Base-by-base conservation (phyloP, 352 stramenopile genomes). In the Phytophthora sansomeana region DNA sequence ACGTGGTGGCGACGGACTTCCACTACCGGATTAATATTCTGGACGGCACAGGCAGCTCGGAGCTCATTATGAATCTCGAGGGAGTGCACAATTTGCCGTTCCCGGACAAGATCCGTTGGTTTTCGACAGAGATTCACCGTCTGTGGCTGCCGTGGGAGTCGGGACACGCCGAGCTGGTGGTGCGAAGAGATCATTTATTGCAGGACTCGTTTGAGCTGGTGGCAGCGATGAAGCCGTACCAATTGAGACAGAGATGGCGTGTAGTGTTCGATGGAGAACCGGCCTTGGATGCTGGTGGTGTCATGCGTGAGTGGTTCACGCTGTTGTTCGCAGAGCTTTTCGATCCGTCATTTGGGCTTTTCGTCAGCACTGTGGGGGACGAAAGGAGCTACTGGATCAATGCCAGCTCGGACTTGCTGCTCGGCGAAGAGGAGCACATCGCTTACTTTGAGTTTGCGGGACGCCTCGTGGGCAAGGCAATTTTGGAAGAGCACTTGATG, bases 301-400 rank as follows among this genome's bases (percentile, higher is more conserved):
- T 97, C 26, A 93, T 96, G 78, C 85, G 91, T 17, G 91, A 97
- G 67, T 97, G 91, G 91, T 96, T 97, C 62, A 91, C 84, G 30
- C 73, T 97, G 13, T 65, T 96, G 14, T 93, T 92, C 52, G 69
- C 69, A 0, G 87, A 93, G 57, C 57, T 97, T 2, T 97, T 97
- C 21, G 88, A 94, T 54, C 86, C 85, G 0, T 60, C 67, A 0
- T 85, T 92, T 32, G 91, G 89, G 5, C 74, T 97, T 21, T 97
- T 97, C 58, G 64, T 85, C 11, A 85, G 77, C 14, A 90, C 81
- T 1, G 77, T 89, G 30, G 83, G 80, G 16, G 84, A 94, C 39
- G 84, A 92, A 47, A 78, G 81, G 26, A 90, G 85, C 50, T 97
- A 95, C 69, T 93, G 86, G 75, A 92, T 96, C 58, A 96, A 96